Conservation (phyloP, 495 filamentous ascomycete species). For the Penicillium paxilli region DNA sequence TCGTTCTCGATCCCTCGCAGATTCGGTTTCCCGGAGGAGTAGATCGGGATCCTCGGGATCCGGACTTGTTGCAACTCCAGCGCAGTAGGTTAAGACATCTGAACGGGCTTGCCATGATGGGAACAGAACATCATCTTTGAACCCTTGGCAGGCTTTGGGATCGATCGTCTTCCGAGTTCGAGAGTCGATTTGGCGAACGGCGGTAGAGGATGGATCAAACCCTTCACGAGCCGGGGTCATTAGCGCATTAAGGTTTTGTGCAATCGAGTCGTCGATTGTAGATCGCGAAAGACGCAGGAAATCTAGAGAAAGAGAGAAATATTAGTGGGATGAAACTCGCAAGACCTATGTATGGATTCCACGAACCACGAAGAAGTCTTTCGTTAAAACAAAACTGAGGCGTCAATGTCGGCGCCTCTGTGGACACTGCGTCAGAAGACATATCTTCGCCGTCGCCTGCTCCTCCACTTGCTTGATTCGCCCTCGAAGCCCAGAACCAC, state of each 20-base stretch:
- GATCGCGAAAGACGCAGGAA: slow-evolving; percentile 88
- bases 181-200: slow-evolving; percentile 52
- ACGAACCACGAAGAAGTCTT: slow-evolving; percentile 73
- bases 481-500: slow-evolving; percentile 42
- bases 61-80: slow-evolving; percentile 79
- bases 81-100: slow-evolving; percentile 87
- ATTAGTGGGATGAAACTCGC: slow-evolving; percentile 1
- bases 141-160: slow-evolving; percentile 59
- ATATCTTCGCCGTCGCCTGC: slow-evolving; percentile 46
- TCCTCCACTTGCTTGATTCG: slow-evolving; percentile 20
- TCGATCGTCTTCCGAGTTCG: slow-evolving; percentile 51
- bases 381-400: slow-evolving; percentile 96
- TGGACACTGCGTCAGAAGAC: slow-evolving; percentile 57
- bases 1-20: slow-evolving; percentile 66
- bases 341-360: background rate
- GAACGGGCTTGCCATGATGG: slow-evolving; percentile 85
- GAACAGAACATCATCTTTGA: slow-evolving; percentile 80
- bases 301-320: slow-evolving; percentile 53
- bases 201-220: slow-evolving; percentile 82
- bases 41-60: slow-evolving; percentile 88
- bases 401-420: slow-evolving; percentile 62
- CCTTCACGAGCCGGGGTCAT: slow-evolving; percentile 67
- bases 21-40: slow-evolving; percentile 67
- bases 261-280: slow-evolving; percentile 89
- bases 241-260: slow-evolving; percentile 89